Evolutionary conservation across 768 basidiomycete species (phyloP).

Genomic region (Podaxis rugospora): DNA sequence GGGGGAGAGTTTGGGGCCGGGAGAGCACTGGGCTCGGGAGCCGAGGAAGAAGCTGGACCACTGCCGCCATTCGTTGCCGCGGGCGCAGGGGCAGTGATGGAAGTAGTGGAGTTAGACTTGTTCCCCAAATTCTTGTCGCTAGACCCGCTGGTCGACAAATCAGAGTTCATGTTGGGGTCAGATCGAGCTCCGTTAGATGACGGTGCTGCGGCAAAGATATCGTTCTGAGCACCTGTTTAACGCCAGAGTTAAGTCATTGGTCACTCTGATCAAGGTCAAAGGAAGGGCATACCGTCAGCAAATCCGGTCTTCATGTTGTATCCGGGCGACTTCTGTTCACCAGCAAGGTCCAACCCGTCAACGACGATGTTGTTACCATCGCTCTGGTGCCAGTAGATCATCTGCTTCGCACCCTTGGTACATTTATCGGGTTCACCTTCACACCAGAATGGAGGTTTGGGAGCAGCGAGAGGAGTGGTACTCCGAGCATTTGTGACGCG

Average conservation of each 20-base stretch:
- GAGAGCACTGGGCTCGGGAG: not conserved
- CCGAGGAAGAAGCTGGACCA: not conserved
- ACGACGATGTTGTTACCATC: conserved; percentile 46
- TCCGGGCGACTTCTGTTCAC: conserved; percentile 38
- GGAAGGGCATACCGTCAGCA: conserved; percentile 31
- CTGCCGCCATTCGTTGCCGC: not conserved
- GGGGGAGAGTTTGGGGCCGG: not conserved
- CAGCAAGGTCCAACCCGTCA: conserved; percentile 32
- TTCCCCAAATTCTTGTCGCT: not conserved
- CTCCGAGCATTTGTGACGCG: conserved; percentile 41
- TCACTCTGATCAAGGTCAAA: not conserved
- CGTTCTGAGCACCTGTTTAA: conserved; percentile 9
- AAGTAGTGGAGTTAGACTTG: not conserved
- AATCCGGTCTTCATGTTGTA: conserved; percentile 50
- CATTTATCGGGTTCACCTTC: conserved; percentile 39
- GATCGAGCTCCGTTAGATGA: not conserved
- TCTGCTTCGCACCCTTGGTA: conserved; percentile 47
- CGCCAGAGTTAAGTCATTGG: not conserved
- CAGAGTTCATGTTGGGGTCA: not conserved
- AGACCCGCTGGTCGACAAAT: not conserved
- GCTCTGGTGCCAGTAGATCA: conserved; percentile 50
- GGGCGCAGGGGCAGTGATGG: not conserved
- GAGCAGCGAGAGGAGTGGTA: conserved; percentile 32
- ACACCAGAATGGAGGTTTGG: conserved; percentile 49
- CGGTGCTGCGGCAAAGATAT: conserved; percentile 1